Evolutionary conservation across 73 alveolate species (phyloP).

Genomic region (Tetrahymena malaccensis): DNA sequence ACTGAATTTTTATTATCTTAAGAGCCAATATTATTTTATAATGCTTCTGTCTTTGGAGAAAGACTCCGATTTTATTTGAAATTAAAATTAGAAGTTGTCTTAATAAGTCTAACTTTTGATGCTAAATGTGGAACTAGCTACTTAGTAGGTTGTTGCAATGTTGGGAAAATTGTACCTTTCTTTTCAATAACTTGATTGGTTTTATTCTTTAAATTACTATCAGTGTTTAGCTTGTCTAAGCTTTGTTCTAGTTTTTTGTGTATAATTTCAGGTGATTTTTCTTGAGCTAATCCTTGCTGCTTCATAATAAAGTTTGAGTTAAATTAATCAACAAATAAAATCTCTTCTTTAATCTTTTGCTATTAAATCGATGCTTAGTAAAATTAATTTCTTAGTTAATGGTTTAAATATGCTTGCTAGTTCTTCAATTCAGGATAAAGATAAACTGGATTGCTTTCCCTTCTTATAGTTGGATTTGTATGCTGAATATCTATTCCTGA

Average conservation of each 20-base stretch:
- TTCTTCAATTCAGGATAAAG: not conserved
- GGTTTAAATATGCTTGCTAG: not conserved
- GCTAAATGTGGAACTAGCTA: not conserved
- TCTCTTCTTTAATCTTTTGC: not conserved
- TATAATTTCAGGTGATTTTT: not conserved
- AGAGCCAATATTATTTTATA: not conserved
- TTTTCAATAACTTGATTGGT: not conserved
- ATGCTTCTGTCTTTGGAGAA: not conserved
- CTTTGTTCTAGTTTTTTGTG: not conserved
- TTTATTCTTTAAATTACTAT: not conserved
- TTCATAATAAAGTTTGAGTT: not conserved
- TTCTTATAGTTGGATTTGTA: not conserved
- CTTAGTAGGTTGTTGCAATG: not conserved
- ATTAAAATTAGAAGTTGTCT: not conserved
- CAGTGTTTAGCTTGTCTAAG: not conserved
- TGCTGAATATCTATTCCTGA: not conserved
- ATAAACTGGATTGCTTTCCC: not conserved
- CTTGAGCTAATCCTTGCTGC: not conserved
- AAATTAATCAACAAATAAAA: not conserved
- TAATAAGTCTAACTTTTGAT: not conserved
- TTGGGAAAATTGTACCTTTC: not conserved
- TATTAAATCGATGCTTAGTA: not conserved
- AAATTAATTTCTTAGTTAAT: not conserved
- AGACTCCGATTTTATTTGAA: not conserved
- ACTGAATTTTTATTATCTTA: not conserved